Conservation (phyloP, 225 moss, liverwort and hornwort genomes). For the Physcomitrellopsis africana region DNA sequence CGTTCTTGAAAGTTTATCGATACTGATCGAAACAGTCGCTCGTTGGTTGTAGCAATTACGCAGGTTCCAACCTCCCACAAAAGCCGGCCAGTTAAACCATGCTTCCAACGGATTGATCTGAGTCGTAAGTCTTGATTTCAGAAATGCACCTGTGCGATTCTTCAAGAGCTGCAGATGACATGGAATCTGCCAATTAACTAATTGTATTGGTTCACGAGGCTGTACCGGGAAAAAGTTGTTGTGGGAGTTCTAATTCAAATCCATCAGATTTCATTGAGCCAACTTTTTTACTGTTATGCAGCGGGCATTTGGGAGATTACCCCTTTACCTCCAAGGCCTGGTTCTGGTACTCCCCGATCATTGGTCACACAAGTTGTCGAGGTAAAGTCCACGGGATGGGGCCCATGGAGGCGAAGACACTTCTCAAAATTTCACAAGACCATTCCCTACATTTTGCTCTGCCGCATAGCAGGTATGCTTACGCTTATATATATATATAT, state of each 20-base stretch:
- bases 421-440: constrained; percentile 77
- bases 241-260: background rate
- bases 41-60: constrained; percentile 59
- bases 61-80: constrained; percentile 74
- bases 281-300: constrained; percentile 36
- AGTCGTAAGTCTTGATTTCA: constrained; percentile 58
- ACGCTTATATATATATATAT: background rate
- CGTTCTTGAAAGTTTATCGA: background rate
- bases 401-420: constrained; percentile 77
- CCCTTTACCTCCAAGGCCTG: constrained; percentile 63
- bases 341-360: constrained; percentile 60
- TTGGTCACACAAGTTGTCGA: constrained; percentile 79
- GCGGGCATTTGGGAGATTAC: constrained; percentile 84
- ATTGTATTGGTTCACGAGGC: background rate
- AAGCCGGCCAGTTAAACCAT: constrained; percentile 47
- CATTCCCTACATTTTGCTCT: constrained; percentile 75
- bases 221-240: background rate
- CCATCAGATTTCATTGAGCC: background rate
- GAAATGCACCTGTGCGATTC: background rate
- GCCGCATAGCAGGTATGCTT: constrained; percentile 73
- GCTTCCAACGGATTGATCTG: constrained; percentile 71
- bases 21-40: constrained; percentile 2
- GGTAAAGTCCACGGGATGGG: constrained; percentile 83
- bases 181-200: background rate
- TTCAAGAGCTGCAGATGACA: background rate